A percentile compares a stretch with the other conserved stretches of the same genome.
Evolutionary conservation across 164 flowering plant species (phyloP).

Genomic region (Piper longum): DNA sequence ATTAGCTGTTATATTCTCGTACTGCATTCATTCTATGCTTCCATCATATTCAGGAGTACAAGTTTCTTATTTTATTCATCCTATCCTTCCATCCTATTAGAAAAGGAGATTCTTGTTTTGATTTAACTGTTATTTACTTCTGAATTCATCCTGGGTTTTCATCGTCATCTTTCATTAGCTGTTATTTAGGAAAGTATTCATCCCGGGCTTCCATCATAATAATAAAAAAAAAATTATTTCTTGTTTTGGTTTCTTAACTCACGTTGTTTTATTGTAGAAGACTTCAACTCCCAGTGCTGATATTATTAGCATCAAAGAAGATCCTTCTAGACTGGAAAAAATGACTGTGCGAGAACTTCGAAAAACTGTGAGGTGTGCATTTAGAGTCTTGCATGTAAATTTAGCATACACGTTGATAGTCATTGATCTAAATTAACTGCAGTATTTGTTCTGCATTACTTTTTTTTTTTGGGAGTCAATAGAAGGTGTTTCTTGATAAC

Average conservation of each 20-base stretch:
- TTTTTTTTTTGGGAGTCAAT: too few relatives aligned
- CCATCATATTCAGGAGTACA: not conserved
- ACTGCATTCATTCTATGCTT: not conserved
- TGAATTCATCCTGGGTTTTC: not conserved
- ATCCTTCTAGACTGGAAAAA: conserved; percentile 28
- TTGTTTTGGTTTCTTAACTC: not conserved
- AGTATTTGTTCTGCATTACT: not conserved
- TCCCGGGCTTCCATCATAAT: conserved; percentile 1
- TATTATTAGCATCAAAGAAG: conserved; percentile 22
- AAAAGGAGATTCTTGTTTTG: not conserved
- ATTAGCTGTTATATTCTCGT: not conserved
- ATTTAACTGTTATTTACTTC: not conserved
- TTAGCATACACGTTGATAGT: conserved; percentile 27
- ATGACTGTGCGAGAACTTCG: conserved; percentile 70
- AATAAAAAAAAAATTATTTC: not conserved
- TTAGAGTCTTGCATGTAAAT: conserved; percentile 25
- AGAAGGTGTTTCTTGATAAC: not conserved
- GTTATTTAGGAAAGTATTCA: not conserved
- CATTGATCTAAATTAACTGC: not conserved
- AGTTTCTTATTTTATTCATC: not conserved
- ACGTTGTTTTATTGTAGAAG: conserved; percentile 18
- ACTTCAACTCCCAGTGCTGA: conserved; percentile 5
- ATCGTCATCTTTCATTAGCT: not conserved
- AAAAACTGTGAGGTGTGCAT: conserved; percentile 36
- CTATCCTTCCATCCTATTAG: not conserved